Base-by-base conservation (phyloP, 176 grass and related monocot species). In the Cenchrus americanus region DNA sequence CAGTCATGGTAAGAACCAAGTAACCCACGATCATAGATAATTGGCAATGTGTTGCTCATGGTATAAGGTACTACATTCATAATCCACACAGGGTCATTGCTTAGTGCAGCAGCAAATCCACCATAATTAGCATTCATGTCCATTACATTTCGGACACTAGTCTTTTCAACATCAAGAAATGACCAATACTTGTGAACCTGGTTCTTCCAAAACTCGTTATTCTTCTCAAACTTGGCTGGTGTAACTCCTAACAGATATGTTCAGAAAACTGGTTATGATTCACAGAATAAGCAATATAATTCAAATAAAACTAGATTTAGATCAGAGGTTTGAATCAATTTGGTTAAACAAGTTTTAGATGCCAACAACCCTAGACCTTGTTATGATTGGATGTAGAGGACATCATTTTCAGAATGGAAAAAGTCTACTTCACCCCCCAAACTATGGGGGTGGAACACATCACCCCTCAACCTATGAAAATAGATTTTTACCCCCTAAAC, bases 41-140 rank as follows among this genome's bases (percentile, higher is more conserved):
- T 85, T 62, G 89, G 88, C 40, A 98, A 82, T n/a, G 88, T 93
- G 66, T 98, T 90, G 32, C 12, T 61, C 67, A 83, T 85, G 62
- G 91, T 93, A 69, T 92, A 51, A 48, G 96, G 96, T 78, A 98
- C 91, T 81, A 98, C 82, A 84, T 95, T 98, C 93, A 98, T 98
- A 62, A 92, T 84, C 96, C 96, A 98, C 62, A 95, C 77, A 67
- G 93, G 93, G 44, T 87, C 87, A 47, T 75, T 82, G 80, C 87
- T 93, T 37, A 98, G 71, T 70, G 93, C 93, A 69, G 90, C 88
- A 71, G 96, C 84, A 83, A 95, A 98, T 83, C 96, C 89, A 22
- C 96, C 96, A 90, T 89, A 90, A 73, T 92, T 84, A 87, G 96
- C 91, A 90, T 92, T 98, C 96, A 95, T 95, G 81, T 98, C 96